These are phyloP conservation scores for Xylariaceae sp. DNA, from an alignment of 2,329 filamentous ascomycete genomes.

Conservation along the genomic window DNA sequence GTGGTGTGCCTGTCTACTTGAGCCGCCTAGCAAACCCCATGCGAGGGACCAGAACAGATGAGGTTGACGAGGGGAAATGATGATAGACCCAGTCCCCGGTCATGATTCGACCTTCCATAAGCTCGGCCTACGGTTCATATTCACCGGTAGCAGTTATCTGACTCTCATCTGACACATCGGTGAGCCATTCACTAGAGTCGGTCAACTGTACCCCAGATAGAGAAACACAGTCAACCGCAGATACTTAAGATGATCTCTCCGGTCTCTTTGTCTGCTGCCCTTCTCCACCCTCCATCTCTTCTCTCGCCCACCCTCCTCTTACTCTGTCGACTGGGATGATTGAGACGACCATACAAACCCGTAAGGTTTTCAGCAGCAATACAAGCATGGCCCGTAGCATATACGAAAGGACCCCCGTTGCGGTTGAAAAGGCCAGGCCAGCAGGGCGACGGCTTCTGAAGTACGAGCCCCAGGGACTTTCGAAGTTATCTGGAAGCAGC, in stretches of 20 bases:
- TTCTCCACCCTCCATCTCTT: background rate
- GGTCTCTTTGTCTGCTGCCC: background rate
- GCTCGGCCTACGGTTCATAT: slow-evolving; percentile 15
- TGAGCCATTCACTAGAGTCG: slow-evolving; percentile 16
- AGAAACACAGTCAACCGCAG: background rate
- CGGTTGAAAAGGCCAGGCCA: slow-evolving; percentile 15
- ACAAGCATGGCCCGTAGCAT: slow-evolving; percentile 23
- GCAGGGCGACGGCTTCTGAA: slow-evolving; percentile 9
- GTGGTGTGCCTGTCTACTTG: slow-evolving; percentile 16
- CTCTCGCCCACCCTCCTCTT: background rate
- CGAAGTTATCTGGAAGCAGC: slow-evolving; percentile 21
- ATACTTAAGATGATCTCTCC: slow-evolving; percentile 12
- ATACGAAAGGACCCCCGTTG: slow-evolving; percentile 16
- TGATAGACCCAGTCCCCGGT: slow-evolving; percentile 9
- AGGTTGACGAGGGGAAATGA: slow-evolving; percentile 2
- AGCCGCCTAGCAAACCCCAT: slow-evolving; percentile 13
- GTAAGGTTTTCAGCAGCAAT: background rate
- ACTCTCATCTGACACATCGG: slow-evolving; percentile 18
- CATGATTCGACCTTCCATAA: slow-evolving; percentile 14
- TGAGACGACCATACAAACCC: slow-evolving; percentile 1
- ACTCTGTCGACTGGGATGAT: background rate
- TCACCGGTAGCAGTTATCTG: slow-evolving; percentile 16
- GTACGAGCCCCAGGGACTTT: slow-evolving; percentile 9
- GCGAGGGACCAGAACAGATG: slow-evolving; percentile 2
- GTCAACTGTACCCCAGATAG: slow-evolving; percentile 13